These are phyloP conservation scores for Penicillium sp. DNA, from an alignment of 2,329 filamentous ascomycete genomes.

Conservation along the genomic window DNA sequence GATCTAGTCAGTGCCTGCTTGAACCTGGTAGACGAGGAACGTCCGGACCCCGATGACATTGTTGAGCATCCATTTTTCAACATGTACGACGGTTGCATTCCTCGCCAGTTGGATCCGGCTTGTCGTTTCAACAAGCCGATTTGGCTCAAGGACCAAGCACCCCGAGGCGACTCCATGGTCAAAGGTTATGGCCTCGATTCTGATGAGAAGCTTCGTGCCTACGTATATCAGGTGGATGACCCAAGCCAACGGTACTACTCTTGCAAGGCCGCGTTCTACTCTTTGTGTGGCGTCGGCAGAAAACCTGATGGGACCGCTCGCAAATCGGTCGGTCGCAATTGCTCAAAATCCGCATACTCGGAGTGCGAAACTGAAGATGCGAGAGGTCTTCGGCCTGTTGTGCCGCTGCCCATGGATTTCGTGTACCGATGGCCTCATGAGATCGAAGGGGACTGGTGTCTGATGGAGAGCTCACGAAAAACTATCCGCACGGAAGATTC, in stretches of 20 bases:
- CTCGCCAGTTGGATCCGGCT: constrained; percentile 43
- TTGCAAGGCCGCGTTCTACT: constrained; percentile 46
- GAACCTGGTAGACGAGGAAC: constrained; percentile 50
- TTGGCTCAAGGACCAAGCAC: constrained; percentile 48
- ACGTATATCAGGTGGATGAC: constrained; percentile 40
- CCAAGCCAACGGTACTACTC: constrained; percentile 40
- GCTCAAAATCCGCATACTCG: constrained; percentile 48
- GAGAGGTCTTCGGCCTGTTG: constrained; percentile 46
- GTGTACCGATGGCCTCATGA: constrained; percentile 49
- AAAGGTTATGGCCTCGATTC: constrained; percentile 48
- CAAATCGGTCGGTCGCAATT: constrained; percentile 47
- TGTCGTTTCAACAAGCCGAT: constrained; percentile 43
- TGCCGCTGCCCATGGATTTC: constrained; percentile 48
- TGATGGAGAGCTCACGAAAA: constrained; percentile 23
- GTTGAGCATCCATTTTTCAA: constrained; percentile 54
- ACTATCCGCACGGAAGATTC: constrained; percentile 26
- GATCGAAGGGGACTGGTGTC: constrained; percentile 45
- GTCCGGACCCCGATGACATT: constrained; percentile 52
- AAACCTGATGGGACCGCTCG: constrained; percentile 44
- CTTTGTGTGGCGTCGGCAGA: constrained; percentile 47
- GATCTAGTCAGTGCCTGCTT: constrained; percentile 50
- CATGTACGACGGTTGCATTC: constrained; percentile 52
- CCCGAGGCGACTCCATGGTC: constrained; percentile 48
- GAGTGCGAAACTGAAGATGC: constrained; percentile 51
- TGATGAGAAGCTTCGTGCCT: constrained; percentile 39